Evolutionary conservation across 352 stramenopile genomes (phyloP).

Genomic region (Phytopythium cucurbitacearum): DNA sequence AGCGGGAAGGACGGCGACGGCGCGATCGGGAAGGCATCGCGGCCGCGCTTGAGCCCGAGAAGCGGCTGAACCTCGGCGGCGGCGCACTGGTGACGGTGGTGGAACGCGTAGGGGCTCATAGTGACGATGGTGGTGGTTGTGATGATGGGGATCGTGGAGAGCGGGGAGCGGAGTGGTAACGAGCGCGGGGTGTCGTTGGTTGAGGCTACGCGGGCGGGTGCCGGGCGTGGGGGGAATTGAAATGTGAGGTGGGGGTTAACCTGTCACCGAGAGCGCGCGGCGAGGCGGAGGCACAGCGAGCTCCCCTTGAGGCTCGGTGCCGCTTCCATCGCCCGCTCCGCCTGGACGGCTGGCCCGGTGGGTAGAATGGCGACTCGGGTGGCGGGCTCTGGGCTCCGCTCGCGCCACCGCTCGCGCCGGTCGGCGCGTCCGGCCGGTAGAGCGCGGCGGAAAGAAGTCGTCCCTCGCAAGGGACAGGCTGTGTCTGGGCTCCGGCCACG

Average conservation of each 20-base stretch:
- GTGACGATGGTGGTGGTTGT: not conserved
- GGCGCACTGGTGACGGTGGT: not conserved
- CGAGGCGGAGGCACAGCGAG: not conserved
- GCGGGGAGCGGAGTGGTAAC: not conserved
- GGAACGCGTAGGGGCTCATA: not conserved
- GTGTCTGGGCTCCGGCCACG: not conserved
- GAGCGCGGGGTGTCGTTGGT: not conserved
- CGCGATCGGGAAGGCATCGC: constrained; percentile 1
- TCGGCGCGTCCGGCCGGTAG: not conserved
- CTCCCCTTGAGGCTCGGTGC: not conserved
- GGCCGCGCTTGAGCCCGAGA: not conserved
- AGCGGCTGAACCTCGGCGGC: not conserved
- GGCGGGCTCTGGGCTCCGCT: too few relatives aligned
- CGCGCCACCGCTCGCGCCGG: too few relatives aligned
- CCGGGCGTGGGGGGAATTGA: not conserved
- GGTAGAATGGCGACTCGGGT: too few relatives aligned
- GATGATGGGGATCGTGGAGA: too few relatives aligned
- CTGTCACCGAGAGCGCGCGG: not conserved
- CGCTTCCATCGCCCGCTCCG: not conserved
- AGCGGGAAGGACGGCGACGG: not conserved
- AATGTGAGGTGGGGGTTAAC: not conserved
- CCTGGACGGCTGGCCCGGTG: too few relatives aligned
- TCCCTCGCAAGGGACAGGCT: not conserved
- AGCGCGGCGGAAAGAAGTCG: too few relatives aligned
- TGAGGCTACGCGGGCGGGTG: not conserved